Evolutionary conservation across 78 protist genomes (phyloP).

Genomic region (Dictyostelium brefeldianum): DNA sequence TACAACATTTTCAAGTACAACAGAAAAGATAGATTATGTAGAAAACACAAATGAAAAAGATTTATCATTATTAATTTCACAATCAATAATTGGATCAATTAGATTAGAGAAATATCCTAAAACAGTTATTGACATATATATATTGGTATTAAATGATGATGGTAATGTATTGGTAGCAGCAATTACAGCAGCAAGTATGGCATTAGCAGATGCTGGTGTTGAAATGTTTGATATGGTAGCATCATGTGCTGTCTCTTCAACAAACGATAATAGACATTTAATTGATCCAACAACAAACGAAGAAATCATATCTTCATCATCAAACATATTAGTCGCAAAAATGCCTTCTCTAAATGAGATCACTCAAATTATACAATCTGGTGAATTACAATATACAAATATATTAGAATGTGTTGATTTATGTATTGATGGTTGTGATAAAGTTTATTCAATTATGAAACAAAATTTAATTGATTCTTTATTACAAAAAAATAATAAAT

Average conservation of each 20-base stretch:
- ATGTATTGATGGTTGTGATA: constrained; percentile 82
- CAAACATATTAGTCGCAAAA: constrained; percentile 42
- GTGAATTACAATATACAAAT: constrained; percentile 64
- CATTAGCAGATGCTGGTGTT: constrained; percentile 92
- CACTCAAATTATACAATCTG: constrained; percentile 76
- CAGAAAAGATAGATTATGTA: constrained; percentile 37
- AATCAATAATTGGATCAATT: constrained; percentile 78
- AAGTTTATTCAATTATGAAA: constrained; percentile 72
- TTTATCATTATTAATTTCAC: constrained; percentile 20
- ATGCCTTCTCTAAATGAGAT: constrained; percentile 75
- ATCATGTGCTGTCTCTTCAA: constrained; percentile 68
- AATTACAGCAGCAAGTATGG: constrained; percentile 86
- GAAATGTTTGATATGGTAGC: constrained; percentile 91
- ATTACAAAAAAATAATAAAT: constrained; percentile 28
- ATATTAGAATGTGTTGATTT: constrained; percentile 54
- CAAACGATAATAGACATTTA: constrained; percentile 3
- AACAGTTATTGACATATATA: constrained; percentile 80
- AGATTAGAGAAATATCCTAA: constrained; percentile 86
- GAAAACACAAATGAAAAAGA: constrained; percentile 85
- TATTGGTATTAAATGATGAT: constrained; percentile 90
- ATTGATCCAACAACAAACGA: constrained; percentile 36
- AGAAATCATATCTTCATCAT: constrained; percentile 7
- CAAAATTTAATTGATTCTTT: constrained; percentile 48
- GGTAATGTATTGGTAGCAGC: constrained; percentile 85
- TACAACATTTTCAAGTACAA: constrained; percentile 80